Base-by-base conservation (phyloP, 768 basidiomycete genomes). In the Boletus rufocinnamomeus region DNA sequence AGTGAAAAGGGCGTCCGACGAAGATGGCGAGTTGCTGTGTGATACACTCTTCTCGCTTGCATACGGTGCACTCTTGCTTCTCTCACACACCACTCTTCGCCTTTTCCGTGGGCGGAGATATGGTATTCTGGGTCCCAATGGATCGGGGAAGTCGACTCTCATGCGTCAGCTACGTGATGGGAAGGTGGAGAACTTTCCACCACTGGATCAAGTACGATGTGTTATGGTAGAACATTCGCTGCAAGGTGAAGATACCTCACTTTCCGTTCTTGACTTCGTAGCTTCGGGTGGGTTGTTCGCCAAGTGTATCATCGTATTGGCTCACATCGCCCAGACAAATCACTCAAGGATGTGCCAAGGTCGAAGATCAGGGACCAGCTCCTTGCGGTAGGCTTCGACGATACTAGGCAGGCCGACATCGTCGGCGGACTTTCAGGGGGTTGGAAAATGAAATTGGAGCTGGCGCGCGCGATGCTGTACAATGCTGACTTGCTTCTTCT, bases 361-460 rank as follows among this genome's bases (percentile, higher is more conserved):
- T 77, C 82, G 40, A 87, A 88, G 75, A 91, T 98, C 66, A 80
- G 85, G 56, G 83, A 82, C 25, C 92, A 94, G 71, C 83, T 98
- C 7, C 62, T 80, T 13, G 93, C 91, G 67, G 95, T 98, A 52
- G 96, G 96, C 51, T 98, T 98, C 71, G 89, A 94, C 68, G 91
- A 91, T 64, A 82, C 78, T 48, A 83, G 92, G 58, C 95, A 98
- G 76, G 76, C 82, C 41, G 91, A 96, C 66, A 77, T 83, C 52
- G 95, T 98, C 59, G 93, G 90, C 49, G 88, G 91, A 43, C 79
- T 98, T 60, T 97, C 95, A 16, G 96, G 96, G 67, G 95, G 96
- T 44, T 98, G 95, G 95, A 98, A 98, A 79, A 98, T 98, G 95
- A 97, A 97, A 75, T 83, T 98, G 53, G 95, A 98, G 72, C 82